Base-by-base conservation (phyloP, 768 basidiomycete species). In the Kwoniella dendrophila region DNA sequence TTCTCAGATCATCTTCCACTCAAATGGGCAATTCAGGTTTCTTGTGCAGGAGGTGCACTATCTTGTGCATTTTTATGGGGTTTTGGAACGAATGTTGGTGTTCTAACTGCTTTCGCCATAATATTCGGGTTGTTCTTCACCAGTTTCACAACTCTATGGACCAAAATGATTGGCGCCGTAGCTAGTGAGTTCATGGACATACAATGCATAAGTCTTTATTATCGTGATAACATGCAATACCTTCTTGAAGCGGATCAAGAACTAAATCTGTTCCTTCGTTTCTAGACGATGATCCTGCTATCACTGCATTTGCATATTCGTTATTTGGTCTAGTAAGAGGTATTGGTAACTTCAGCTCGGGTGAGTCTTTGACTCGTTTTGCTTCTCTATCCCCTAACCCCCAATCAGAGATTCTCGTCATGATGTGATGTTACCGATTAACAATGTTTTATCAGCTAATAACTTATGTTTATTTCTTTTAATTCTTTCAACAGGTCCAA, bases 31-130 rank as follows among this genome's bases (percentile, higher is more conserved):
- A 71, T 78, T 51, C 20, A 65, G 3, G 48, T 73, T 22, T 71
- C 71, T 14, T 72, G 69, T 64, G 27, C 69, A 7, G 74, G 68
- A 2, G 56, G 68, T 12, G 66, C 76, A 7, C 26, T 69, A 0
- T 47, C 74, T 1, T 78, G 71, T 45, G 60, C 73, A 24, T 64
- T 78, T 60, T 55, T 75, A 26, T 78, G 76, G 76, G 76, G 76
- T 7, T 75, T 78, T 58, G 72, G 70, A 1, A 69, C 69, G 20
- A 62, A 62, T 22, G 36, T 62, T 10, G 68, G 43, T 8, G 52
- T 68, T 3, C 58, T 78, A 29, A 57, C 73, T 2, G 45, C 60
- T 0, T 78, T 78, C 45, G 65, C 59, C 1, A 38, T 78, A 20
- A 29, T 59, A 3, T 78, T 73, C 47, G 76, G 76, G 0, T 27